Percentiles rank a stretch among this genome's conserved stretches.
Evolutionary conservation across 1,139 yeast species (phyloP).

Genomic region (Neolecta irregularis): DNA sequence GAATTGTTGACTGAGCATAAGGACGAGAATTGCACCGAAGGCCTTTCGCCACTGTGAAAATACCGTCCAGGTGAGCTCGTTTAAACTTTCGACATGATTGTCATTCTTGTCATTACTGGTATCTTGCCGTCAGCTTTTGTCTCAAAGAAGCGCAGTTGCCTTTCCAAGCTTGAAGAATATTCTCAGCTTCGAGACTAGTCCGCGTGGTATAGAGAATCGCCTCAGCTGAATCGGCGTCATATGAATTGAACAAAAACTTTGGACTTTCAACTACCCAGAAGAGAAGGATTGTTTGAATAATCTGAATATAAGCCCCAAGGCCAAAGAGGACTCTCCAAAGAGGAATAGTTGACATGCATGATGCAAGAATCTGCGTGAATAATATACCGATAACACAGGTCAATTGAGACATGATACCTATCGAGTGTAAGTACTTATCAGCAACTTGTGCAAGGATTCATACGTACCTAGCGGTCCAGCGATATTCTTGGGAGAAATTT

Average conservation of each 20-base stretch:
- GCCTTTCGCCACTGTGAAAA: conserved; percentile 44
- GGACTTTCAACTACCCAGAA: conserved; percentile 61
- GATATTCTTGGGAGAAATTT: conserved; percentile 50
- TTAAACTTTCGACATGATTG: conserved; percentile 30
- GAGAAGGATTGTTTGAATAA: conserved; percentile 33
- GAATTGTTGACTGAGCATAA: conserved; percentile 77
- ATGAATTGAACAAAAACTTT: too few relatives aligned
- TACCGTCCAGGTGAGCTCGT: too few relatives aligned
- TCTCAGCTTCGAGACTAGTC: conserved; percentile 20
- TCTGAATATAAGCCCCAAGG: conserved; percentile 42
- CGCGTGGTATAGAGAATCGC: conserved; percentile 27
- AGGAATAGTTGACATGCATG: conserved; percentile 45
- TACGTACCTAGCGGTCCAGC: conserved; percentile 64
- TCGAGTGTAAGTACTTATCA: too few relatives aligned
- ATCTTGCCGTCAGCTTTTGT: conserved; percentile 2
- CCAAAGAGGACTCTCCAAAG: conserved; percentile 60
- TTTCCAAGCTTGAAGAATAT: too few relatives aligned
- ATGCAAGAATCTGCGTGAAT: conserved; percentile 58
- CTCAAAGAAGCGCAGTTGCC: conserved; percentile 10
- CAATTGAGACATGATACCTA: conserved; percentile 83
- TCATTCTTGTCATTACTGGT: conserved; percentile 7
- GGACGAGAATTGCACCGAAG: conserved; percentile 49
- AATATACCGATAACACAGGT: conserved; percentile 74
- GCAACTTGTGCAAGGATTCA: too few relatives aligned
- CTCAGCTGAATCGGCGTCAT: too few relatives aligned